Evolutionary conservation across 2,329 filamentous ascomycete species (phyloP).

Genomic region (Didymellaceae sp.): DNA sequence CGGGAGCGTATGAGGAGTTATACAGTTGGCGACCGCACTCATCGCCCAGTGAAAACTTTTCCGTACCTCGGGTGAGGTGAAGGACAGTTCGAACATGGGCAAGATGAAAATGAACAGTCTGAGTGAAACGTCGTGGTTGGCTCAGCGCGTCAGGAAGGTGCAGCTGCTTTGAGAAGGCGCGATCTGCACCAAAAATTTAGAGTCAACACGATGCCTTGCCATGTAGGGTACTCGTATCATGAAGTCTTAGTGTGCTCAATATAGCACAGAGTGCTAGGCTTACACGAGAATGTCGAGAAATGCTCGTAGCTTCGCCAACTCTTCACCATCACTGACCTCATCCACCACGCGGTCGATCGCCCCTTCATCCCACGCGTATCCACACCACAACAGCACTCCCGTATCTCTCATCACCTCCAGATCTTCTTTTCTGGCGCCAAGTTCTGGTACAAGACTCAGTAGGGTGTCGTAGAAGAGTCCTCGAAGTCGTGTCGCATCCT

Average conservation of each 20-base stretch:
- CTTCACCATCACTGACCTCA: constrained; percentile 57
- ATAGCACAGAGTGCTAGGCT: background rate
- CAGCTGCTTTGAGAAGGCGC: constrained; percentile 19
- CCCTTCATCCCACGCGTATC: constrained; percentile 68
- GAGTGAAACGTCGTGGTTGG: constrained; percentile 1
- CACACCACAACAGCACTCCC: constrained; percentile 68
- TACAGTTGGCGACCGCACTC: too few relatives aligned
- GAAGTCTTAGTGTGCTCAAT: background rate
- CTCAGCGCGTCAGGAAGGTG: constrained; percentile 24
- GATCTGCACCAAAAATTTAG: background rate
- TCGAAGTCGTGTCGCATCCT: constrained; percentile 54
- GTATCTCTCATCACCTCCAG: constrained; percentile 57
- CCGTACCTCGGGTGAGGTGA: too few relatives aligned
- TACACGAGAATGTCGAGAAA: background rate
- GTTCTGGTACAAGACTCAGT: constrained; percentile 41
- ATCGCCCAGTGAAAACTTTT: too few relatives aligned
- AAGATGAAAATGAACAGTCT: constrained; percentile 5
- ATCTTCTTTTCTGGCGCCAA: constrained; percentile 44
- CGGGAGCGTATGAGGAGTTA: too few relatives aligned
- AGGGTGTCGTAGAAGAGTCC: constrained; percentile 59
- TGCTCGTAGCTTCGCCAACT: constrained; percentile 60
- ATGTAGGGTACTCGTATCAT: too few relatives aligned
- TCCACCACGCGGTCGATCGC: constrained; percentile 64
- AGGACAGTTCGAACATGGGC: background rate
- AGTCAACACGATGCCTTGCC: background rate